Evolutionary conservation across 1,284 basidiomycete genomes (phyloP).

Genomic region (Leccinum ponderosum): DNA sequence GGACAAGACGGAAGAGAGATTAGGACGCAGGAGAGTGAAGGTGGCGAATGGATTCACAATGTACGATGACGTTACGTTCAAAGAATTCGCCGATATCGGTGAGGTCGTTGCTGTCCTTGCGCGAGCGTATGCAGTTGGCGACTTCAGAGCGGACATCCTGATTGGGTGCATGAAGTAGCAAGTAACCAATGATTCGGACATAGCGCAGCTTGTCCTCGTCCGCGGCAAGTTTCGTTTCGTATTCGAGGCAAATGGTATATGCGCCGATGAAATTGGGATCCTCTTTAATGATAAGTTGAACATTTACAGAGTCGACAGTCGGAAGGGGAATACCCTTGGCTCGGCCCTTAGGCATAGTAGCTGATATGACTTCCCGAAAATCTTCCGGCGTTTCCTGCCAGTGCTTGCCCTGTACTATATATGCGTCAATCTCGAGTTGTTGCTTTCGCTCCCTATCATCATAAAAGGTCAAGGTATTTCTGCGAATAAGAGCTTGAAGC

Average conservation of each 20-base stretch:
- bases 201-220: not conserved
- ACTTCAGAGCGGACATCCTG: slow-evolving; percentile 5
- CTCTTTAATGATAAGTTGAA: not conserved
- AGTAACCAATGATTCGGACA: not conserved
- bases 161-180: not conserved
- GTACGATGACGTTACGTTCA: slow-evolving; percentile 1
- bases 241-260: not conserved
- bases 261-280: not conserved
- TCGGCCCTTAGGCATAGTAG: no score
- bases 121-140: slow-evolving; percentile 2
- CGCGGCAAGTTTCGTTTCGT: not conserved
- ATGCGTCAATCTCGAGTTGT: no score
- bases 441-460: no score
- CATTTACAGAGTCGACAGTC: not conserved
- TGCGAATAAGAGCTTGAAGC: no score
- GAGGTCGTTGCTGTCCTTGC: not conserved
- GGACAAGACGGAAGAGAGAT: not conserved
- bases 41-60: not conserved
- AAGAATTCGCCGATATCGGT: slow-evolving; percentile 1
- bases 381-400: no score
- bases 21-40: not conserved
- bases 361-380: no score
- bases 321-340: no score
- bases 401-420: no score
- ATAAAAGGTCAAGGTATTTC: no score